These are phyloP conservation scores for Scheffersomyces titani DNA, from an alignment of 1,139 yeast species.

Conservation along the genomic window DNA sequence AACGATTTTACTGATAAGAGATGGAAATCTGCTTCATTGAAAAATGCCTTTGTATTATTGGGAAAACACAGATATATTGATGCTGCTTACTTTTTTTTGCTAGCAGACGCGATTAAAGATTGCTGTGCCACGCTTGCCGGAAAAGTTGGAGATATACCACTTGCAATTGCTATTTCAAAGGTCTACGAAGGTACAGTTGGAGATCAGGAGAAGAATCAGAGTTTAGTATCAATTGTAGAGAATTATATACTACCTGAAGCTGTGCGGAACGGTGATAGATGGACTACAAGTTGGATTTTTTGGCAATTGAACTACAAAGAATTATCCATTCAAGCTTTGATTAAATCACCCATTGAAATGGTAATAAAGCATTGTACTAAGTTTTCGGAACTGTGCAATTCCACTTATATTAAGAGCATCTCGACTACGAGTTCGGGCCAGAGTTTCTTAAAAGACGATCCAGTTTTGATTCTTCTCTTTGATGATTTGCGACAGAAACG, in stretches of 20 bases:
- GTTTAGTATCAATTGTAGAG: conserved; percentile 51
- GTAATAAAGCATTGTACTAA: conserved; percentile 22
- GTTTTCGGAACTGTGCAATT: conserved; percentile 25
- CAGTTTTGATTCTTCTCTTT: conserved; percentile 71
- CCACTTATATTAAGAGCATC: conserved; percentile 17
- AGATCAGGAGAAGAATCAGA: conserved; percentile 26
- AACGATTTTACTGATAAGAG: conserved; percentile 74
- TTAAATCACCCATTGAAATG: conserved; percentile 54
- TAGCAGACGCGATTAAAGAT: conserved; percentile 78
- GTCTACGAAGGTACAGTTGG: conserved; percentile 44
- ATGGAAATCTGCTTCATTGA: conserved; percentile 87
- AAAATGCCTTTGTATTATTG: conserved; percentile 87
- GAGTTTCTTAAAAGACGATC: conserved; percentile 70
- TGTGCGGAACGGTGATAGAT: conserved; percentile 65
- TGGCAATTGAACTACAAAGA: conserved; percentile 63
- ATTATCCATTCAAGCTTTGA: conserved; percentile 63
- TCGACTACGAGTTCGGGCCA: conserved; percentile 16
- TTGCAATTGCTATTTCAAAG: conserved; percentile 82
- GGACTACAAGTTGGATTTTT: conserved; percentile 82
- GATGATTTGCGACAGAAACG: conserved; percentile 56
- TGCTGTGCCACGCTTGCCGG: conserved; percentile 71
- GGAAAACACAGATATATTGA: conserved; percentile 86
- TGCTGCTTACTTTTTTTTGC: conserved; percentile 86
- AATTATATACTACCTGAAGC: conserved; percentile 60
- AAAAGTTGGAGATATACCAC: conserved; percentile 63